These are phyloP conservation scores for Auriculariales sp. DNA, from an alignment of 768 basidiomycete genomes.

Conservation along the genomic window DNA sequence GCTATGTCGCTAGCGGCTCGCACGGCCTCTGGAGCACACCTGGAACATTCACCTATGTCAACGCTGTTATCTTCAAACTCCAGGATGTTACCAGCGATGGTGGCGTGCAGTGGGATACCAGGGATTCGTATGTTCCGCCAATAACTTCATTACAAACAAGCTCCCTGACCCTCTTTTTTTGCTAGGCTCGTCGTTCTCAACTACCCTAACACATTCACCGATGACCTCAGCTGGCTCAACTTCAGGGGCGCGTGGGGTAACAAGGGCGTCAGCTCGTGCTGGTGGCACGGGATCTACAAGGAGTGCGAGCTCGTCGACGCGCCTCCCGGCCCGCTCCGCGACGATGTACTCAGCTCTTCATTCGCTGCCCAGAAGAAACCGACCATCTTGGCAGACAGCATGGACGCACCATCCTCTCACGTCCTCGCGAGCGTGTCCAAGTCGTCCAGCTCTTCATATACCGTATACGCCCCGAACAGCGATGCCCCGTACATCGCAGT, in stretches of 20 bases:
- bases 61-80: slow-evolving; percentile 3
- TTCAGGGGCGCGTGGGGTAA: slow-evolving; percentile 4
- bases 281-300: slow-evolving; percentile 4
- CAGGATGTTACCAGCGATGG: slow-evolving; percentile 3
- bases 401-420: slow-evolving; percentile 1
- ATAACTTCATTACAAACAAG: no score
- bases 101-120: slow-evolving; percentile 5
- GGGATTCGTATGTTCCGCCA: no score
- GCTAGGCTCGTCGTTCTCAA: slow-evolving; percentile 4
- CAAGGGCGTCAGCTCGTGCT: slow-evolving; percentile 3
- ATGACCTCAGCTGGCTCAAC: slow-evolving; percentile 3
- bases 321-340: slow-evolving; percentile 1
- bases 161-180: no score
- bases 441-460: background rate
- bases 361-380: background rate
- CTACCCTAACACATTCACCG: slow-evolving; percentile 5
- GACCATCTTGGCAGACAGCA: background rate
- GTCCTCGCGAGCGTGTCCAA: slow-evolving; percentile 2
- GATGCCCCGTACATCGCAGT: background rate
- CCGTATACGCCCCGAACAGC: background rate
- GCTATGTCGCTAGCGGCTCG: slow-evolving; percentile 3
- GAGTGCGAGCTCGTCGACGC: slow-evolving; percentile 4
- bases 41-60: slow-evolving; percentile 4
- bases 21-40: slow-evolving; percentile 4
- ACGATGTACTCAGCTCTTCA: slow-evolving; percentile 2